Evolutionary conservation across 2,329 filamentous ascomycete species (phyloP).

Genomic region (Sporothrix euskadiensis): DNA sequence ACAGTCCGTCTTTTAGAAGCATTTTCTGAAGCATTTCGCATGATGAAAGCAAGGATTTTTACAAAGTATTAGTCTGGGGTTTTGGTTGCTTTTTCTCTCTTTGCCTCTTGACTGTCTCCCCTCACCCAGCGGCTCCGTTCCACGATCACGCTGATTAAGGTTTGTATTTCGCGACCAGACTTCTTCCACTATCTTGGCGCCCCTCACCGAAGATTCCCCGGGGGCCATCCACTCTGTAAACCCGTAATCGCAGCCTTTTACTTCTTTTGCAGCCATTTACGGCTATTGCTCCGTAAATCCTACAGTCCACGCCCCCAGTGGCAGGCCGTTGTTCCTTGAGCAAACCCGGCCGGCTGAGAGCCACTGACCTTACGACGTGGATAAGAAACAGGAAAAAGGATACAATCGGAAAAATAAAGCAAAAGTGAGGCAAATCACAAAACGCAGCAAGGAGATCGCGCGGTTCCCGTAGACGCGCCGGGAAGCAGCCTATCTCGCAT

Average conservation of each 20-base stretch:
- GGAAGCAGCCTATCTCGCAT: neutral
- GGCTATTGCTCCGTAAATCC: neutral
- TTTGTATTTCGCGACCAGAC: neutral
- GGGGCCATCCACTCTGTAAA: neutral
- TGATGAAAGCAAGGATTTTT: neutral
- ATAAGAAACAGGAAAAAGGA: neutral
- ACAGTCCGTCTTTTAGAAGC: neutral
- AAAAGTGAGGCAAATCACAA: neutral
- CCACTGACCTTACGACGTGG: neutral
- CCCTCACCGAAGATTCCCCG: slow-evolving; percentile 1
- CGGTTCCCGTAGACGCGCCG: neutral
- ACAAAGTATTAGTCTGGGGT: neutral
- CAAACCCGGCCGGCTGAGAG: neutral
- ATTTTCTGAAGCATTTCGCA: neutral
- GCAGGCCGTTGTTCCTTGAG: neutral
- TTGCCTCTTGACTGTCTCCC: neutral
- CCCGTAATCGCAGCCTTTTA: neutral
- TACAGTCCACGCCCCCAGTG: neutral
- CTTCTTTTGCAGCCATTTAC: neutral
- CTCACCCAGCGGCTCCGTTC: neutral
- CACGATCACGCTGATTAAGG: neutral
- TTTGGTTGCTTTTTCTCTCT: neutral
- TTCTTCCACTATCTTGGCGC: neutral
- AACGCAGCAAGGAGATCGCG: neutral
- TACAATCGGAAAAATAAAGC: neutral